Evolutionary conservation across 2,329 filamentous ascomycete genomes (phyloP).

Genomic region (Diplodia seriata): DNA sequence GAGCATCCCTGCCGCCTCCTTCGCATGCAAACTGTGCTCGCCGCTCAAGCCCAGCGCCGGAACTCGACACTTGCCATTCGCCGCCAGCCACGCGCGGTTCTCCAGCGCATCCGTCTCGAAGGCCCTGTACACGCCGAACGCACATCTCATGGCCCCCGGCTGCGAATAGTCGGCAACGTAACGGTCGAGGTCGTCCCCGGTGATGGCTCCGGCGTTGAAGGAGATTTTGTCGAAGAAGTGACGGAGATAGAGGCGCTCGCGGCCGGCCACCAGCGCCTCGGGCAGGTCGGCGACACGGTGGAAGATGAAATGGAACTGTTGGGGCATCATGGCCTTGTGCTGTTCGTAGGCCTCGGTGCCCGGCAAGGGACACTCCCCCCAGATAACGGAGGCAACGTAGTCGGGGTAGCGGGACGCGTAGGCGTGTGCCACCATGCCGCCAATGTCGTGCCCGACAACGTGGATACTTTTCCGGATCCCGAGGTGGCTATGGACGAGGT

Average conservation of each 20-base stretch:
- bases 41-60: constrained; percentile 41
- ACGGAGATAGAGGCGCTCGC: constrained; percentile 52
- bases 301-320: constrained; percentile 54
- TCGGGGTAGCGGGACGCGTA: constrained; percentile 49
- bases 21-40: constrained; percentile 36
- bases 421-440: constrained; percentile 56
- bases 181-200: constrained; percentile 47
- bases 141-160: constrained; percentile 45
- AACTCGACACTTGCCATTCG: constrained; percentile 40
- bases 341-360: constrained; percentile 45
- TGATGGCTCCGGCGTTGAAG: constrained; percentile 48
- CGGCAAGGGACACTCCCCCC: constrained; percentile 55
- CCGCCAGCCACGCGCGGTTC: constrained; percentile 37
- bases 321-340: constrained; percentile 39
- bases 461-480: constrained; percentile 50
- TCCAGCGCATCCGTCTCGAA: constrained; percentile 45
- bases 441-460: constrained; percentile 57
- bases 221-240: constrained; percentile 53
- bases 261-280: constrained; percentile 49
- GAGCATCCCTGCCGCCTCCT: constrained; percentile 38
- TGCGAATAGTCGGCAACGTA: constrained; percentile 49
- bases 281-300: constrained; percentile 51
- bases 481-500: constrained; percentile 41
- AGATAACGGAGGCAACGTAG: constrained; percentile 47
- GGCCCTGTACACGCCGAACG: constrained; percentile 43